Base-by-base conservation (phyloP, 2,329 filamentous ascomycete species). In the Corniculantispora saksenae region DNA sequence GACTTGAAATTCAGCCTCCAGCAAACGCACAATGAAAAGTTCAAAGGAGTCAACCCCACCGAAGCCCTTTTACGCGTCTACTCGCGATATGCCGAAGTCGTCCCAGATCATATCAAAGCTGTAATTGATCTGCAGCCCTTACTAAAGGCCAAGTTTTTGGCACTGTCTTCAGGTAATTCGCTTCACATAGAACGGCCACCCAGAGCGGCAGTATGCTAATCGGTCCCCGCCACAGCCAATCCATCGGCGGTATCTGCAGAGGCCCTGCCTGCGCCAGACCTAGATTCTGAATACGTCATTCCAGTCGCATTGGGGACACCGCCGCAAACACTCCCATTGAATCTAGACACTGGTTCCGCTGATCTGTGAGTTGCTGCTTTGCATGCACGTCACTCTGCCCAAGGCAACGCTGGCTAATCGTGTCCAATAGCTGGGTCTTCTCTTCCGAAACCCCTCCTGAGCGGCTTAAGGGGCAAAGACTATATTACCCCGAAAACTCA, bases 301-400 rank as follows among this genome's bases (percentile, higher is more conserved):
- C 86, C 88, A 0, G 85, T 93, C 55, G 82, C 79, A 2, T 80
- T 93, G 67, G 91, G 90, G 53, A 83, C 72, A 1, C 82, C 82
- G 7, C 69, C 74, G 7, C 86, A 89, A 70, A 84, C 79, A 3
- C 73, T 92, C 67, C 83, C 87, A 66, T 74, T 93, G 66, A 89
- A 92, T 73, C 84, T 93, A 66, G 91, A 93, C 69, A 93, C 91
- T 17, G 78, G 78, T 3, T 80, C 78, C 15, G 70, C 89, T 82
- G 67, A 90, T 81, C 68, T 80, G 77, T 78, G 71, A 72, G 76
- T 65, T 23, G 7, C 25, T 19, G 15, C 38, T n/a, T n/a, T 10
- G 12, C 12, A 15, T 9, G 6, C 35, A 15, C 1, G 13, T 2
- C 32, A 8, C 25, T 12, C 9, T n/a, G n/a, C n/a, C 23, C 1